phyloP scores from a whole-genome alignment of 2,329 filamentous ascomycete species.

The Microsporum canis region DNA sequence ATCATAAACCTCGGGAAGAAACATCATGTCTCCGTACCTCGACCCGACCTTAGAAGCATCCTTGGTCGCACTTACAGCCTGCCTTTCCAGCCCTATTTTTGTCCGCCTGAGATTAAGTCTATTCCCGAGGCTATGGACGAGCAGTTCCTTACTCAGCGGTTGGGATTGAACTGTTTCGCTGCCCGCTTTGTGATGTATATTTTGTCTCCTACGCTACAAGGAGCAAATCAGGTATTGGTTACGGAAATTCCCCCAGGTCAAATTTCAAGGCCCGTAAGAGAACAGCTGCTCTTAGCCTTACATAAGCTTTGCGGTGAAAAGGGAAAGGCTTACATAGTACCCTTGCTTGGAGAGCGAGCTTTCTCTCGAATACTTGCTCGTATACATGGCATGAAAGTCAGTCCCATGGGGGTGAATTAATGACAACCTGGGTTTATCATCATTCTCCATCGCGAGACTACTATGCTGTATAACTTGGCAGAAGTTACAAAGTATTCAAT shows the following conservation, averaged over 20 bases:
- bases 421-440: background rate
- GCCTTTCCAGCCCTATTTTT: background rate
- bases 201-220: background rate
- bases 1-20: slow-evolving; percentile 43
- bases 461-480: too few relatives aligned
- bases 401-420: background rate
- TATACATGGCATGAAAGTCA: background rate
- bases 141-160: background rate
- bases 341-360: background rate
- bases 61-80: background rate
- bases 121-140: background rate
- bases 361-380: background rate
- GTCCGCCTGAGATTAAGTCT: background rate
- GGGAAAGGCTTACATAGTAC: background rate
- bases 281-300: background rate
- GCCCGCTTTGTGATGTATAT: background rate
- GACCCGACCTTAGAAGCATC: background rate
- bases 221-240: background rate
- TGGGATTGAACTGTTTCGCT: background rate
- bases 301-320: background rate
- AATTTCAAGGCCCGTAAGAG: background rate
- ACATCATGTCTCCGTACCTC: slow-evolving; percentile 20
- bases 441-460: too few relatives aligned
- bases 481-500: too few relatives aligned
- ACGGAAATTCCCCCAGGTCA: background rate